Conservation (phyloP, 345 rosid species). For the Trapa incisa region DNA sequence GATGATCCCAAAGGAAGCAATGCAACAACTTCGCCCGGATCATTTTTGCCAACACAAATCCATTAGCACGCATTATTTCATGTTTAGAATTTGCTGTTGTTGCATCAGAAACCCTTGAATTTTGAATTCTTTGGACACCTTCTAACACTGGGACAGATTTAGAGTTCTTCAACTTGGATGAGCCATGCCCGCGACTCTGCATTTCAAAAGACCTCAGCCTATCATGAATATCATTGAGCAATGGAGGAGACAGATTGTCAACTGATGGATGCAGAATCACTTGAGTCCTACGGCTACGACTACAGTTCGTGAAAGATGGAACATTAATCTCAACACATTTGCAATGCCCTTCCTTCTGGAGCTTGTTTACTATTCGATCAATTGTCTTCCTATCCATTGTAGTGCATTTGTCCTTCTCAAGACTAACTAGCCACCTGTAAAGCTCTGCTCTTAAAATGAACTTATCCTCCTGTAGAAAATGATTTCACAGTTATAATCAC, state of each 20-base stretch:
- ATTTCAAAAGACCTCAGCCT: constrained; percentile 70
- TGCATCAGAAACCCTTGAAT: constrained; percentile 30
- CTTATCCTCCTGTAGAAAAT: constrained; percentile 52
- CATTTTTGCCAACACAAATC: constrained; percentile 91
- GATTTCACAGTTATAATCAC: not conserved
- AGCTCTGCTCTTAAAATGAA: constrained; percentile 70
- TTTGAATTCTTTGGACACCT: constrained; percentile 55
- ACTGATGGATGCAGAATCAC: constrained; percentile 76
- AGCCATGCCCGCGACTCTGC: constrained; percentile 54
- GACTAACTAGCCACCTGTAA: constrained; percentile 62
- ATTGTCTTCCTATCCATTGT: constrained; percentile 73
- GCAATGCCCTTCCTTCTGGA: constrained; percentile 78
- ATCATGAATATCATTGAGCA: constrained; percentile 56
- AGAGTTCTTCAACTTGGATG: constrained; percentile 33
- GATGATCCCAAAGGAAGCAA: constrained; percentile 64
- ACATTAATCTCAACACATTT: constrained; percentile 45
- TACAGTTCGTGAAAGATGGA: constrained; percentile 75
- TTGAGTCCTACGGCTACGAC: constrained; percentile 40
- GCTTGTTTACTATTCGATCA: constrained; percentile 57
- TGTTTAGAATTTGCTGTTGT: constrained; percentile 35
- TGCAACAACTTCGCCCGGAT: constrained; percentile 79
- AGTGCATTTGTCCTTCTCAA: constrained; percentile 67
- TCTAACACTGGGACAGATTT: constrained; percentile 56
- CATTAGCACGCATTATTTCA: constrained; percentile 86
- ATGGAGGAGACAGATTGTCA: constrained; percentile 40